Evolutionary conservation across 2,329 filamentous ascomycete genomes (phyloP), one percentile per base, ranked within the genome.

Genomic region (Esteya vermicola): DNA sequence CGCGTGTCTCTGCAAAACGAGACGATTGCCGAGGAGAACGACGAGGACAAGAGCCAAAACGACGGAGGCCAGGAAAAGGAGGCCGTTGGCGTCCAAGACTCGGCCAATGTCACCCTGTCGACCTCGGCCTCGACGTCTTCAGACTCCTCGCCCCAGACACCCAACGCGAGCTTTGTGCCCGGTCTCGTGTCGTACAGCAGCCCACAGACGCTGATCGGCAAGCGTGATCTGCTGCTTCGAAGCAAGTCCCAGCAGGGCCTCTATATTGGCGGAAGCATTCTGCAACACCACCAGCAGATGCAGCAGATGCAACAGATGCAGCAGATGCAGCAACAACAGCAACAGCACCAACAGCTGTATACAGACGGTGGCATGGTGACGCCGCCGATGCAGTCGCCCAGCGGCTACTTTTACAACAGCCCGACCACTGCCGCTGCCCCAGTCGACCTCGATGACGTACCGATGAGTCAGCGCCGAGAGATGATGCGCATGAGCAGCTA

Each of bases 381-480:
- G 44, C 43, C 51, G 26, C 67, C 45, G 57, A 61, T 41, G 45
- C 55, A 13, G 50, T 38, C 41, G 12, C 39, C 42, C 8, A 40
- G 34, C 3, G 27, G 33, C 13, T 41, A 39, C 22, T 39, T 41
- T 20, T 36, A 35, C 13, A 40, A 41, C 20, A 32, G 33, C 25
- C 36, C 28, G 10, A 40, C 44, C 16, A 25, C 39, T 26, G 33
- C 39, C 32, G 38, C 40, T 38, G 23, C 43, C 3, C 22, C 53
- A 18, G 52, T 62, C 16, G 70, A 74, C 47, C 62, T 68, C 2
- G 83, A 88, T 44, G 73, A 86, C 41, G 65, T 89, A 48, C 78
- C 83, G 0, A 65, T 91, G 16, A 80, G 75, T 32, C 73, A 81
- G 50, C 76, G 82, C 33, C 70, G 69, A 41, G 61, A 72, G 34